Conservation (phyloP, 805 yeast species). For the Blastobotrys americana region DNA sequence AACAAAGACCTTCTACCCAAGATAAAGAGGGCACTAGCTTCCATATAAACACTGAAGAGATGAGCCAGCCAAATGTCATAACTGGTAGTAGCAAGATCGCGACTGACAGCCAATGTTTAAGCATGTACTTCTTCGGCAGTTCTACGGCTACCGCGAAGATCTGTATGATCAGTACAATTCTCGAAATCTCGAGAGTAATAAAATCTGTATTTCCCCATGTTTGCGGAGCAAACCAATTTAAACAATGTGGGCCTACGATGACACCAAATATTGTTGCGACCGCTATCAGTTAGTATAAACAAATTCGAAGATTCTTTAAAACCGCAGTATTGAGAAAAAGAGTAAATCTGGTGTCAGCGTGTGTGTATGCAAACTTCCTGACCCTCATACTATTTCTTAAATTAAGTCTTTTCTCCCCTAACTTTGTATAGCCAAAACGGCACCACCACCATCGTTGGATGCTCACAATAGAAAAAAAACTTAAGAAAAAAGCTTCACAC, state of each 20-base stretch:
- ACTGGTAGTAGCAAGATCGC: constrained; percentile 69
- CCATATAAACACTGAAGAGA: constrained; percentile 76
- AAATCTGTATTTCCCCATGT: constrained; percentile 81
- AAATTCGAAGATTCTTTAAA: not conserved
- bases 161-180: constrained; percentile 78
- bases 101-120: constrained; percentile 74
- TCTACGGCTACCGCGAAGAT: constrained; percentile 94
- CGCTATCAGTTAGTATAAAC: constrained; percentile 26
- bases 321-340: not conserved
- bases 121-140: constrained; percentile 82
- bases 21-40: constrained; percentile 62
- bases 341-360: too few relatives aligned
- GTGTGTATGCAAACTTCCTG: too few relatives aligned
- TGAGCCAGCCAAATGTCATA: constrained; percentile 86
- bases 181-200: constrained; percentile 74
- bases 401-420: too few relatives aligned
- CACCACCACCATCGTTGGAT: too few relatives aligned
- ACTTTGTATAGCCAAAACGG: too few relatives aligned
- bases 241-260: constrained; percentile 81
- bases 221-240: constrained; percentile 75
- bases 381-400: too few relatives aligned
- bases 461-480: too few relatives aligned
- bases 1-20: constrained; percentile 63
- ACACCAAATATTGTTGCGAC: constrained; percentile 81
- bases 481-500: too few relatives aligned